Evolutionary conservation across 2,329 filamentous ascomycete species (phyloP).

Genomic region (Nemania sp.): DNA sequence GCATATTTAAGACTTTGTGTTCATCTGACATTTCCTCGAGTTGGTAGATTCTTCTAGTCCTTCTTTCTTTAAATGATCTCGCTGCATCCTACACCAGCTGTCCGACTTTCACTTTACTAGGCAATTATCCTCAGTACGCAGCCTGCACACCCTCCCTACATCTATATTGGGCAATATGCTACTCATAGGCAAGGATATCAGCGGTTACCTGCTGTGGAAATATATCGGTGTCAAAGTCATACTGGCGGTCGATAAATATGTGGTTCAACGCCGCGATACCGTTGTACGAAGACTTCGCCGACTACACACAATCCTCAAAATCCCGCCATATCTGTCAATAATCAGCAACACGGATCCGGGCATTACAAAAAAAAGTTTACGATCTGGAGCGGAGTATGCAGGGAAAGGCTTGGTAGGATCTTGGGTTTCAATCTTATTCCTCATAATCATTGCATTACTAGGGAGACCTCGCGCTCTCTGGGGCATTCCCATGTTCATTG

Average conservation of each 20-base stretch:
- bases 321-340: background rate
- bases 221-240: background rate
- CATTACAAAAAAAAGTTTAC: background rate
- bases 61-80: too few relatives aligned
- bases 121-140: too few relatives aligned
- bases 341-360: background rate
- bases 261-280: background rate
- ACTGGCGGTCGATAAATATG: background rate
- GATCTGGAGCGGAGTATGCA: background rate
- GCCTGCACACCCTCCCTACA: too few relatives aligned
- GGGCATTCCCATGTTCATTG: background rate
- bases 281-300: background rate
- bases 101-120: too few relatives aligned
- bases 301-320: constrained; percentile 31
- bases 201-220: too few relatives aligned
- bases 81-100: too few relatives aligned
- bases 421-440: too few relatives aligned
- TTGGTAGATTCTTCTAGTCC: too few relatives aligned
- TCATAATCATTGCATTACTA: background rate
- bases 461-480: background rate
- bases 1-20: too few relatives aligned
- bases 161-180: too few relatives aligned
- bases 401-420: background rate
- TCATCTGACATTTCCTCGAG: too few relatives aligned
- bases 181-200: too few relatives aligned